Percentiles rank a stretch among this genome's conserved stretches.
phyloP scores from a whole-genome alignment of 768 basidiomycete species.

The Russula vinacea region DNA sequence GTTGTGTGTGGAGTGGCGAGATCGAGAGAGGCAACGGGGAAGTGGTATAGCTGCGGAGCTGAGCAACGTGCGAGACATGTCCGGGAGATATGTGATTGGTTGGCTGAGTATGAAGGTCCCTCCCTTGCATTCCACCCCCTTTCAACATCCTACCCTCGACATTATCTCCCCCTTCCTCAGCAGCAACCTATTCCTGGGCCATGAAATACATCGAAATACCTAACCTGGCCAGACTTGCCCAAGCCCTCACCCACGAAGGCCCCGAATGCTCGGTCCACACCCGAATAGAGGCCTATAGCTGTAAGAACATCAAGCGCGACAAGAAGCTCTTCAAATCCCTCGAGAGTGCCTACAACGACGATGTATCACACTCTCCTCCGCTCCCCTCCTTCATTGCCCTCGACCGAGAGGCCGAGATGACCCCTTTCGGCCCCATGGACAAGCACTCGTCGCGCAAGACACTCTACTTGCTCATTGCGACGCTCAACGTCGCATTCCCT shows the following conservation, averaged over 20 bases:
- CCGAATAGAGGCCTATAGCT: slow-evolving; percentile 93
- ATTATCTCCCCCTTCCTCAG: neutral
- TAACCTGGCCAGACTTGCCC: slow-evolving; percentile 71
- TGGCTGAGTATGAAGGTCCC: neutral
- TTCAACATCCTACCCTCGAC: neutral
- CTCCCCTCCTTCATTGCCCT: slow-evolving; percentile 75
- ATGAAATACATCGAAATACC: slow-evolving; percentile 93
- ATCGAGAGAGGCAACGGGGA: neutral
- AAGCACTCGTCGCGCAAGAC: slow-evolving; percentile 84
- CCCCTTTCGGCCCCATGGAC: slow-evolving; percentile 89
- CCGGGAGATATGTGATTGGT: slow-evolving; percentile 6
- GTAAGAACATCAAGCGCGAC: slow-evolving; percentile 96
- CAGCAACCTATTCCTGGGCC: neutral
- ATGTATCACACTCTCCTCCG: slow-evolving; percentile 79
- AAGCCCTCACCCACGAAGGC: slow-evolving; percentile 79
- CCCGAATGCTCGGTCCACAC: slow-evolving; percentile 87
- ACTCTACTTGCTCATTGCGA: slow-evolving; percentile 92
- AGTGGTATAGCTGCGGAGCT: neutral
- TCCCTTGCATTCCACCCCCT: neutral
- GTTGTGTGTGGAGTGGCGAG: no score
- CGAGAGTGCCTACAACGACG: slow-evolving; percentile 81
- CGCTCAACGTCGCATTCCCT: slow-evolving; percentile 95
- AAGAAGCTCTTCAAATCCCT: slow-evolving; percentile 93
- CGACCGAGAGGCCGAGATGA: slow-evolving; percentile 68
- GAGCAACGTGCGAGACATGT: neutral